phyloP scores from a whole-genome alignment of 176 grass and related monocot genomes.

The Secale cereale region DNA sequence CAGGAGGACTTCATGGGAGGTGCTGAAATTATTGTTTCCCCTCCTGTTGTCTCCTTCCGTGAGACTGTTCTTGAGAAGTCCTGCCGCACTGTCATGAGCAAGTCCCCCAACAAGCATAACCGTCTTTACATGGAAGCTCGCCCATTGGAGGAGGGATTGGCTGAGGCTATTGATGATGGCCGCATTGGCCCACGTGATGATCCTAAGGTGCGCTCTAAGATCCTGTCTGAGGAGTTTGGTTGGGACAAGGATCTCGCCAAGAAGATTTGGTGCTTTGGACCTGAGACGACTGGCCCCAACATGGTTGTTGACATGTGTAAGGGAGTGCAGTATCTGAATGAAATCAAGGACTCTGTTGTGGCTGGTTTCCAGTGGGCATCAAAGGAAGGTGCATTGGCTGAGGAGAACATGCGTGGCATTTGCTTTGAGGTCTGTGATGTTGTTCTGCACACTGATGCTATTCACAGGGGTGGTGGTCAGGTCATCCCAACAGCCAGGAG shows the following conservation, averaged over 20 bases:
- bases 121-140: conserved; percentile 86
- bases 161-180: conserved; percentile 75
- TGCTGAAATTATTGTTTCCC: conserved; percentile 71
- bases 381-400: conserved; percentile 74
- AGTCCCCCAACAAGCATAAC: conserved; percentile 92
- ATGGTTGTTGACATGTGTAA: conserved; percentile 96
- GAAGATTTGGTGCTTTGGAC: conserved; percentile 94
- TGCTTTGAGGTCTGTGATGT: conserved; percentile 89
- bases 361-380: conserved; percentile 91
- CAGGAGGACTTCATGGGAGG: conserved; percentile 90
- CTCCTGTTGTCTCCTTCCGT: conserved; percentile 86
- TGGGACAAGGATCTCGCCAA: conserved; percentile 93
- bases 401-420: conserved; percentile 92
- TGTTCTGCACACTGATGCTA: conserved; percentile 84
- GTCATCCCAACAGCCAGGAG: conserved; percentile 75
- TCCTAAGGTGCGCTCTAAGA: conserved; percentile 66
- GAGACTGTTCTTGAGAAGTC: conserved; percentile 93
- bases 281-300: conserved; percentile 77
- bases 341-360: conserved; percentile 88
- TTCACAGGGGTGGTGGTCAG: conserved; percentile 89
- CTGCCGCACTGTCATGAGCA: conserved; percentile 75
- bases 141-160: conserved; percentile 59
- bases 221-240: conserved; percentile 68
- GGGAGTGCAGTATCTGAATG: conserved; percentile 88
- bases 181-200: conserved; percentile 76